Base-by-base conservation (phyloP, 176 grass and related monocot genomes). In the Elaeis guineensis region DNA sequence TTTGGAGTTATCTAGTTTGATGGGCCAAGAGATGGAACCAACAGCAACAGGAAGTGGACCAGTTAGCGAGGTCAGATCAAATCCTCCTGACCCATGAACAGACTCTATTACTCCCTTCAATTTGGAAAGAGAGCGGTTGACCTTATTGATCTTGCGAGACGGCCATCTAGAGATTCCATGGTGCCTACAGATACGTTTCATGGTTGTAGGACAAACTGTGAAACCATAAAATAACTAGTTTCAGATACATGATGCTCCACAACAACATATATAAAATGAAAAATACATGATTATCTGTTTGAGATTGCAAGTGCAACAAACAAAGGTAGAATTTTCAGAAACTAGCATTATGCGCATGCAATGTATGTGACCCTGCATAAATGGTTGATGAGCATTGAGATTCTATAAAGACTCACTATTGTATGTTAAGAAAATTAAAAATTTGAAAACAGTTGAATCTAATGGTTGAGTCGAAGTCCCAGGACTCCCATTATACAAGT, bases 151-250 rank as follows among this genome's bases (percentile, higher is more conserved):
- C 80, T 90, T 91, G 72, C 87, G 83, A 70, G 92, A 97, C 28
- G 92, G 86, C 92, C 87, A 97, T 16, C 87, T 74, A 62, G 83
- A 85, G 71, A 97, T 97, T 32, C 87, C 92, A 60, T 97, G 92
- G 55, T 97, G 92, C 81, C 92, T 80, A 65, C 92, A 97, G 60
- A 97, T 97, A 71, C 92, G 86, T 54, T 97, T 97, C 92, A 97
- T 97, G 55, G 92, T 97, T 66, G 92, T 97, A 5, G 92, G 92
- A 20, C 92, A 97, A 29, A 97, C 92, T 97, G 82, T 55, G 22
- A 77, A 70, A 16, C 19, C 44, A 69, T 22, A 57, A 56, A 64
- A 71, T 19, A 6, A 12, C 35, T 44, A 44, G 1, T 44, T 44
- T 44, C 35, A 44, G 35, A 44, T 9, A 44, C 8, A 44, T 12